Evolutionary conservation across 768 basidiomycete genomes (phyloP).

Genomic region (Phaffia australis): DNA sequence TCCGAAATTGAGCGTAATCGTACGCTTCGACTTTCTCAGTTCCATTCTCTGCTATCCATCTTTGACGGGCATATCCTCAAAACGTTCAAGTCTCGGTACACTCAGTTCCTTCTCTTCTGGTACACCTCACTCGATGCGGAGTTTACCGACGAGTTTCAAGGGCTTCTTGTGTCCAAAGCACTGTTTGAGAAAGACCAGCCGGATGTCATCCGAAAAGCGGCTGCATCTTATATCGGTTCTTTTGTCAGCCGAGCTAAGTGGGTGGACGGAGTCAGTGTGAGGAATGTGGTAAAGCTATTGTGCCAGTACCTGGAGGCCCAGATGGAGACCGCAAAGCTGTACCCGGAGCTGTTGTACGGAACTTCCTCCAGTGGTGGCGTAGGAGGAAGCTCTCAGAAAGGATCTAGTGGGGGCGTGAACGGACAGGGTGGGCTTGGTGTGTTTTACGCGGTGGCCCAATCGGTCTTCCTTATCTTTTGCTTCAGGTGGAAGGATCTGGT

Average conservation of each 20-base stretch:
- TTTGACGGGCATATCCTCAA: constrained; percentile 88
- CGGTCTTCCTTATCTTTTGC: constrained; percentile 92
- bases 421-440: constrained; percentile 42
- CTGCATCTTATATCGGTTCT: constrained; percentile 83
- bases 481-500: constrained; percentile 86
- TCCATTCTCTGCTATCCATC: constrained; percentile 77
- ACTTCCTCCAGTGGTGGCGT: constrained; percentile 42
- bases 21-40: constrained; percentile 49
- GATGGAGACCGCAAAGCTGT: constrained; percentile 46
- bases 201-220: constrained; percentile 71
- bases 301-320: constrained; percentile 72
- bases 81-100: constrained; percentile 94
- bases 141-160: constrained; percentile 85
- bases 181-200: constrained; percentile 48
- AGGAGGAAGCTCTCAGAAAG: constrained; percentile 40
- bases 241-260: constrained; percentile 84
- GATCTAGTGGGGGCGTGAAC: constrained; percentile 30
- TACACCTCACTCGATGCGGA: constrained; percentile 78
- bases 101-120: constrained; percentile 95
- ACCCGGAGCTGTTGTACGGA: constrained; percentile 26
- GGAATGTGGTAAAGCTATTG: constrained; percentile 67
- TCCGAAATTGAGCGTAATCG: constrained; percentile 34
- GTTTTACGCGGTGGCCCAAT: constrained; percentile 86
- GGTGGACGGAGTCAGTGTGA: constrained; percentile 61
- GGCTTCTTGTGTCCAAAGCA: constrained; percentile 84